phyloP scores from a whole-genome alignment of 2,329 filamentous ascomycete genomes.

The Aspergillus sp. region DNA sequence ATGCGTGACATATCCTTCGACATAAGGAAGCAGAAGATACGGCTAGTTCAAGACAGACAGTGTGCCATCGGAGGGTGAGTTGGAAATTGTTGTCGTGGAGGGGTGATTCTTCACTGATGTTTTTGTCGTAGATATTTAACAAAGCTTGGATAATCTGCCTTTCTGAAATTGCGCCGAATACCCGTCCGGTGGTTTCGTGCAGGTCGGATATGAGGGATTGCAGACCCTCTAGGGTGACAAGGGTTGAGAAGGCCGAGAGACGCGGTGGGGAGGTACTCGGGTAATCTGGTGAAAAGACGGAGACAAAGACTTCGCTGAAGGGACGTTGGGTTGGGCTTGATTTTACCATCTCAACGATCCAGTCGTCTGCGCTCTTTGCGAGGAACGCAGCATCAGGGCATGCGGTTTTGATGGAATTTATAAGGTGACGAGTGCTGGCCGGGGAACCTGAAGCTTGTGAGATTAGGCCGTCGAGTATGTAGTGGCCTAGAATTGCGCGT shows the following conservation, averaged over 20 bases:
- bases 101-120: constrained; percentile 5
- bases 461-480: constrained; percentile 25
- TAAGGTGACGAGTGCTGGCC: constrained; percentile 23
- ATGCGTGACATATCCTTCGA: constrained; percentile 11
- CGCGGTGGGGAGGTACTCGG: not conserved
- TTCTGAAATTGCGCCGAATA: not conserved
- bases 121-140: constrained; percentile 6
- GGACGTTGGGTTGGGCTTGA: not conserved
- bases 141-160: not conserved
- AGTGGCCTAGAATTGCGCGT: constrained; percentile 22
- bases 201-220: constrained; percentile 2
- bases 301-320: constrained; percentile 3
- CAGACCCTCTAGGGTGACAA: constrained; percentile 7
- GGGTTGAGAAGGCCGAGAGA: not conserved
- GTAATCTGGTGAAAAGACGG: not conserved
- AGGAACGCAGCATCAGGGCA: constrained; percentile 22
- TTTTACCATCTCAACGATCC: constrained; percentile 16
- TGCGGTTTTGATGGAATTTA: constrained; percentile 18
- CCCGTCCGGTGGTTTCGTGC: not conserved
- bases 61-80: constrained; percentile 22
- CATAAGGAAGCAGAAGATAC: constrained; percentile 17
- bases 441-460: constrained; percentile 25
- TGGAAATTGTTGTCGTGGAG: not conserved
- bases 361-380: constrained; percentile 21
- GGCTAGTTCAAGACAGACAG: constrained; percentile 19